Conservation (phyloP, 805 yeast genomes). For the Hanseniaspora guilliermondii region DNA sequence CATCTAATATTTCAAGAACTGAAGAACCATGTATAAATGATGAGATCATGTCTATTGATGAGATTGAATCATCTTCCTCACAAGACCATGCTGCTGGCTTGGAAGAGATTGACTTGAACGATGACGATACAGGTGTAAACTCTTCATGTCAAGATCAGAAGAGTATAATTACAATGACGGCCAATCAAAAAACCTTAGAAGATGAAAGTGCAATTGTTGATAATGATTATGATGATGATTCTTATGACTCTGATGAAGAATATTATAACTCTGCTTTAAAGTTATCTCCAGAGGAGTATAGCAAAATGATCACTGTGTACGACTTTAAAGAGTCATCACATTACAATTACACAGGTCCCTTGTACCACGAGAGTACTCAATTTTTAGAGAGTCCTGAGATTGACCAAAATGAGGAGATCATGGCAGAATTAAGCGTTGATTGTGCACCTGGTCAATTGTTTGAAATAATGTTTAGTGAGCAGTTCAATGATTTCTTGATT, state of each 20-base stretch:
- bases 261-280: constrained; percentile 19
- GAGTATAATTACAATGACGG: constrained; percentile 6
- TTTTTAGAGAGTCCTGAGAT: constrained; percentile 33
- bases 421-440: constrained; percentile 40
- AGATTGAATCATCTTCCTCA: constrained; percentile 11
- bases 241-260: constrained; percentile 19
- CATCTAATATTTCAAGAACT: constrained; percentile 17
- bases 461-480: constrained; percentile 56
- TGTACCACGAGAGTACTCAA: constrained; percentile 46
- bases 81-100: constrained; percentile 20
- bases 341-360: constrained; percentile 51
- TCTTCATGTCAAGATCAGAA: constrained; percentile 18
- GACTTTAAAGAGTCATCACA: constrained; percentile 31
- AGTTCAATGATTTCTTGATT: constrained; percentile 32
- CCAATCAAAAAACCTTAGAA: background rate
- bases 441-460: constrained; percentile 73
- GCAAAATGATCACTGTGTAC: constrained; percentile 20
- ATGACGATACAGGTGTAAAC: constrained; percentile 14
- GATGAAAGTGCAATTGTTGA: constrained; percentile 28
- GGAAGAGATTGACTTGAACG: background rate
- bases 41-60: constrained; percentile 37
- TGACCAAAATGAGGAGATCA: constrained; percentile 38
- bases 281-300: constrained; percentile 18
- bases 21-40: constrained; percentile 23
- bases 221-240: constrained; percentile 22